These are phyloP conservation scores for Phytophthora cajani DNA, from an alignment of 352 stramenopile species.

Conservation along the genomic window DNA sequence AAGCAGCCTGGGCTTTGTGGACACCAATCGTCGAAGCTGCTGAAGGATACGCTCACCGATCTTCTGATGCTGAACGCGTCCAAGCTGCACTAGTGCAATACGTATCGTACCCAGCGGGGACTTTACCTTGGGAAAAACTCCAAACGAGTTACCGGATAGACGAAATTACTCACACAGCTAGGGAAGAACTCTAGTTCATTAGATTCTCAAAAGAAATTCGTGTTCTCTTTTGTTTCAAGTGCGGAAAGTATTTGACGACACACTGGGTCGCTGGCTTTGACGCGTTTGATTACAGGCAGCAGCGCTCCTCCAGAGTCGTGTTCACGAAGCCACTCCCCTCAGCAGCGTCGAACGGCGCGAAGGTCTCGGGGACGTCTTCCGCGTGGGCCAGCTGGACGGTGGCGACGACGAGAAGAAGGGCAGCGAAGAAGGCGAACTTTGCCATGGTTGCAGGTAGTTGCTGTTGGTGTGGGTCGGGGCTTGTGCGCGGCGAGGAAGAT, in stretches of 20 bases:
- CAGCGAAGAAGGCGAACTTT: not conserved
- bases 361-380: not conserved
- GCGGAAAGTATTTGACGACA: not conserved
- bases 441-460: not conserved
- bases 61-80: not conserved
- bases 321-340: not conserved
- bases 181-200: constrained; percentile 23
- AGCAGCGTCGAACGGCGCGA: not conserved
- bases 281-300: too few relatives aligned
- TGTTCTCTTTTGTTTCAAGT: not conserved
- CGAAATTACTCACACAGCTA: not conserved
- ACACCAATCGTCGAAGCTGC: constrained; percentile 56
- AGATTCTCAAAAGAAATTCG: not conserved
- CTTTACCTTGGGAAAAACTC: constrained; percentile 22
- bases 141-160: not conserved
- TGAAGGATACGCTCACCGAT: constrained; percentile 11
- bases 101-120: constrained; percentile 18
- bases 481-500: not conserved
- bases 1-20: constrained; percentile 72
- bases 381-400: not conserved
- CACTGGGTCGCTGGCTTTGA: not conserved
- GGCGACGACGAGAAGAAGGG: not conserved
- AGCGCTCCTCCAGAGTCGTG: too few relatives aligned
- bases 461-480: not conserved
- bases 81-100: not conserved